Evolutionary conservation across 1,284 basidiomycete genomes (phyloP).

Genomic region (Exobasidium cylindrosporum): DNA sequence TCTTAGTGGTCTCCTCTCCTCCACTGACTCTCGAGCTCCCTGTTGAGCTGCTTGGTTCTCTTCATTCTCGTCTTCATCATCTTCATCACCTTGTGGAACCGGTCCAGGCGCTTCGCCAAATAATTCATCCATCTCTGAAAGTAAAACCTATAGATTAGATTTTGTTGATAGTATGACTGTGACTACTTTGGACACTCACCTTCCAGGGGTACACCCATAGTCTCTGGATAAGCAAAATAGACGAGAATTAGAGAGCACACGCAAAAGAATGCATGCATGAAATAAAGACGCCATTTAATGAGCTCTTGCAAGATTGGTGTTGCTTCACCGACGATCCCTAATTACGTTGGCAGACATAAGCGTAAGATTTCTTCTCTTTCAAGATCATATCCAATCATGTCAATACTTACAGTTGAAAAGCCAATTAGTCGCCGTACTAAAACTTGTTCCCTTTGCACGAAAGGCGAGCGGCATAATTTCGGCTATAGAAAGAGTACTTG

Average conservation of each 20-base stretch:
- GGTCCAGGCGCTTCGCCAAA: conserved; percentile 42
- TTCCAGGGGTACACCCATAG: conserved; percentile 61
- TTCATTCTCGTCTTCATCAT: conserved; percentile 21
- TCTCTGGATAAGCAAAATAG: conserved; percentile 66
- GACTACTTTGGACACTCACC: conserved; percentile 26
- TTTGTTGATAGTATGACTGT: conserved; percentile 56
- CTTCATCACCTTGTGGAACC: conserved; percentile 48
- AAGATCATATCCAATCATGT: too few species aligned
- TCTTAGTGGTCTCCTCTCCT: conserved; percentile 26
- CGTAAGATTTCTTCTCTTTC: not conserved
- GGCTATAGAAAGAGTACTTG: conserved; percentile 66
- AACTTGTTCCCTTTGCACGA: conserved; percentile 72
- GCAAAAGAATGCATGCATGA: conserved; percentile 95
- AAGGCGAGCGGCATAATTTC: conserved; percentile 65
- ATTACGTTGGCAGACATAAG: conserved; percentile 41
- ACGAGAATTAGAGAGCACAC: conserved; percentile 71
- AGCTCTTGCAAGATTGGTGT: conserved; percentile 84
- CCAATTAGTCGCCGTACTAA: conserved; percentile 38
- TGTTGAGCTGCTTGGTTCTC: conserved; percentile 17
- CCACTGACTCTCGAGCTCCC: not conserved
- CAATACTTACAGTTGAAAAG: conserved; percentile 13
- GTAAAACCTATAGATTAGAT: conserved; percentile 60
- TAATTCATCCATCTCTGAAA: conserved; percentile 17
- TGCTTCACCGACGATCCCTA: conserved; percentile 71
- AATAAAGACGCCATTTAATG: conserved; percentile 89